A percentile compares a stretch with the other conserved stretches of the same genome.
Evolutionary conservation across 2,329 filamentous ascomycete genomes (phyloP).

Genomic region (Akanthomyces muscarius): DNA sequence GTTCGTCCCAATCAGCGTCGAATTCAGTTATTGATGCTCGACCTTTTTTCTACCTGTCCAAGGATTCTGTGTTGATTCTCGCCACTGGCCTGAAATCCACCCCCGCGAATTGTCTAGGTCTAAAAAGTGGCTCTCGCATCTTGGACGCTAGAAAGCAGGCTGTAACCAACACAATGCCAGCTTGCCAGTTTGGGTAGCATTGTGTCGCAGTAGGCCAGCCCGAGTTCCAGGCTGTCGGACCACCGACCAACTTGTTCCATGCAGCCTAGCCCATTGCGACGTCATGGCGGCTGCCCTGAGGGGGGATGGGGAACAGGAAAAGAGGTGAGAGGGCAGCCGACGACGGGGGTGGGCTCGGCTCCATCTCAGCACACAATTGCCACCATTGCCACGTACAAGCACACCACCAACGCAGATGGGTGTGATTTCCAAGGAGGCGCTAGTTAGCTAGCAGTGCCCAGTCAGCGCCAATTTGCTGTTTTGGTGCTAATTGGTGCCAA

Average conservation of each 20-base stretch:
- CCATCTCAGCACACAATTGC: too few species aligned
- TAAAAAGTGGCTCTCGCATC: constrained; percentile 5
- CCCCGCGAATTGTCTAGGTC: background rate
- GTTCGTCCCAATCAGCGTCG: too few species aligned
- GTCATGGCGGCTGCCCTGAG: background rate
- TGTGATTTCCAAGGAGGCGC: background rate
- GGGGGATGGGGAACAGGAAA: too few species aligned
- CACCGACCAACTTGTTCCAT: too few species aligned
- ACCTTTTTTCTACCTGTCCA: background rate
- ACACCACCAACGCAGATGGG: background rate
- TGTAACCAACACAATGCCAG: background rate
- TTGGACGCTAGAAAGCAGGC: background rate
- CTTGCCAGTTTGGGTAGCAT: background rate
- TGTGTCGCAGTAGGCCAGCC: background rate
- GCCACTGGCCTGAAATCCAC: background rate
- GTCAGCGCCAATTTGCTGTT: background rate
- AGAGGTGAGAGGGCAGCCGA: too few species aligned
- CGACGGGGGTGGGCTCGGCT: too few species aligned
- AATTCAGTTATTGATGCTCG: background rate
- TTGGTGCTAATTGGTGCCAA: too few species aligned
- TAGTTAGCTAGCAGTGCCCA: background rate
- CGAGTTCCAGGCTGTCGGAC: too few species aligned
- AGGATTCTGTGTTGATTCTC: too few species aligned
- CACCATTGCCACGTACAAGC: background rate
- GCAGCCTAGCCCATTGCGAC: background rate